These are phyloP conservation scores for Trichosanthes cucumerina DNA, from an alignment of 306 rosid genomes.

Conservation along the genomic window DNA sequence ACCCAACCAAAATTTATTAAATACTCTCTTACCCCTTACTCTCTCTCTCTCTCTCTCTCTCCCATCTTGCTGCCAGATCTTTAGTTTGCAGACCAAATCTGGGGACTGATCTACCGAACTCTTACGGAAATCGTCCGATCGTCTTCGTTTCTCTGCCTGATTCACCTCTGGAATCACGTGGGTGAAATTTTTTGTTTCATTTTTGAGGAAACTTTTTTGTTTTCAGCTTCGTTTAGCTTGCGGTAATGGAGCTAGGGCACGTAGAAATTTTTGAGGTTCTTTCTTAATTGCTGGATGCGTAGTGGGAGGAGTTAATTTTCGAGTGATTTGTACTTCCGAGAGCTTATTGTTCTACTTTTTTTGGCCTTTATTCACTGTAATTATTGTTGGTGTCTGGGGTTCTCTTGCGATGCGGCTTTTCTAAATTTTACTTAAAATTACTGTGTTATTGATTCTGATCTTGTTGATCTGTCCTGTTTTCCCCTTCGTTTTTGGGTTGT, in stretches of 20 bases:
- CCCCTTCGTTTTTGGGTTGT: neutral
- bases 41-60: slow-evolving; percentile 9
- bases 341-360: neutral
- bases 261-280: neutral
- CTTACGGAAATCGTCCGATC: slow-evolving; percentile 7
- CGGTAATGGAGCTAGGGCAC: slow-evolving; percentile 1
- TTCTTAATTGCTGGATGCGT: neutral
- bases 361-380: neutral
- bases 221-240: neutral
- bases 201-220: neutral
- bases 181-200: neutral
- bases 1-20: slow-evolving; percentile 4
- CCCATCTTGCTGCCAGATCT: slow-evolving; percentile 22
- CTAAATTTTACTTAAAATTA: neutral
- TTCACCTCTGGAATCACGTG: neutral
- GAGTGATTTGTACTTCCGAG: neutral
- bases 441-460: slow-evolving; percentile 2
- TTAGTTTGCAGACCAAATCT: slow-evolving; percentile 24
- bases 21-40: slow-evolving; percentile 4
- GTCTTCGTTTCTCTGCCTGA: neutral
- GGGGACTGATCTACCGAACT: slow-evolving; percentile 22
- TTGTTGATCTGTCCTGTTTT: neutral
- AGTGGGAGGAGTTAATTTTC: neutral
- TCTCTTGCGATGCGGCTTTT: neutral
- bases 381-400: neutral